These are phyloP conservation scores for Aspergillus tubingensis DNA, from an alignment of 2,329 filamentous ascomycete genomes.

Conservation along the genomic window DNA sequence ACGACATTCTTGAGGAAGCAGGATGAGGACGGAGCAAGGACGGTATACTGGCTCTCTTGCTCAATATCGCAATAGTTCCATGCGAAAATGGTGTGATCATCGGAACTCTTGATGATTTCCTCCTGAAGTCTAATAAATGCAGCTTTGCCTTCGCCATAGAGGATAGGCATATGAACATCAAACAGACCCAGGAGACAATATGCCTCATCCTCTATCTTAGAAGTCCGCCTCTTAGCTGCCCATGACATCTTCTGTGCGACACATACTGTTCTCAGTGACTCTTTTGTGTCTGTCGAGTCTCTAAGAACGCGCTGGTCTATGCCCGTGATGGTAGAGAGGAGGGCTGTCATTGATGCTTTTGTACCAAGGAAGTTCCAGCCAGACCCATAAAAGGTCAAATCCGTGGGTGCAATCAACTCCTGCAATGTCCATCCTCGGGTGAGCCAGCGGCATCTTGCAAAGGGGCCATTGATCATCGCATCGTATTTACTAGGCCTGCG, in stretches of 20 bases:
- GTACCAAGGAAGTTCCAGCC: not conserved
- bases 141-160: not conserved
- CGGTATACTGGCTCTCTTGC: not conserved
- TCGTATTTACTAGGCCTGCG: not conserved
- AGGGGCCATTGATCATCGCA: not conserved
- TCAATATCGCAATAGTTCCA: not conserved
- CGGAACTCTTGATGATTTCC: not conserved
- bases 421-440: conserved; percentile 22
- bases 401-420: conserved; percentile 15
- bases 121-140: not conserved
- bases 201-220: conserved; percentile 27
- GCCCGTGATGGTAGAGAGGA: not conserved
- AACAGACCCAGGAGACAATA: conserved; percentile 24
- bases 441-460: conserved; percentile 14
- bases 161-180: not conserved
- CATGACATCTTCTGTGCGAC: conserved; percentile 28
- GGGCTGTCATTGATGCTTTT: not conserved
- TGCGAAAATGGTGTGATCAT: not conserved
- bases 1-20: not conserved
- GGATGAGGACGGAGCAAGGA: not conserved
- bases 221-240: conserved; percentile 27
- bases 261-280: not conserved
- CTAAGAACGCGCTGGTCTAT: not conserved
- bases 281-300: not conserved
- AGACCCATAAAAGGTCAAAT: conserved; percentile 7